phyloP scores from a whole-genome alignment of 169 alveolate species.

The Plasmodium cynomolgi region DNA sequence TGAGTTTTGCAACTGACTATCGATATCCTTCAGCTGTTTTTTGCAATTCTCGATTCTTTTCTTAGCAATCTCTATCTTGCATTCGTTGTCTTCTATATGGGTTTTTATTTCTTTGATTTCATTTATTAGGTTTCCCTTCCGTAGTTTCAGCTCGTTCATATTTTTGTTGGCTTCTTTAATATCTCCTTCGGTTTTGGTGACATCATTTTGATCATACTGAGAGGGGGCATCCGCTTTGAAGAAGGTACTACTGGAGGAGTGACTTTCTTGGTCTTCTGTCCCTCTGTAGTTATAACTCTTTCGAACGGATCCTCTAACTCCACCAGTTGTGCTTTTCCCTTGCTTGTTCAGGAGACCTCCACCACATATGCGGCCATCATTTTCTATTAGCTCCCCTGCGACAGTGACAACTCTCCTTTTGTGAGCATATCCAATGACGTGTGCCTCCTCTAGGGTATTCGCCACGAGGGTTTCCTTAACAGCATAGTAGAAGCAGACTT shows the following conservation, averaged over 20 bases:
- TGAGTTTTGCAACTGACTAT: constrained; percentile 65
- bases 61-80: constrained; percentile 57
- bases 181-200: neutral
- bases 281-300: neutral
- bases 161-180: constrained; percentile 15
- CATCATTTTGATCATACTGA: constrained; percentile 54
- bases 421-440: constrained; percentile 87
- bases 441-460: constrained; percentile 90
- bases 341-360: constrained; percentile 81
- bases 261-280: too few relatives aligned
- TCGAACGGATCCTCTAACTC: neutral
- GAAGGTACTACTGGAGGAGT: neutral
- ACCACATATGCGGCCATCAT: constrained; percentile 95
- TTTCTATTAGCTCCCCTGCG: constrained; percentile 94
- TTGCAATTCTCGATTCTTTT: constrained; percentile 51
- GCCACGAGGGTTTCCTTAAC: constrained; percentile 93
- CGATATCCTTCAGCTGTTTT: constrained; percentile 63
- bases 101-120: constrained; percentile 40
- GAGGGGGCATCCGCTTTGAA: constrained; percentile 17
- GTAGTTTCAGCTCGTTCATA: constrained; percentile 21
- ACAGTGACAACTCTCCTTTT: constrained; percentile 93
- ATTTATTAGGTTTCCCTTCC: neutral
- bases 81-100: constrained; percentile 63
- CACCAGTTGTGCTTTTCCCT: constrained; percentile 16
- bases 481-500: constrained; percentile 91